Conservation (phyloP, 1,284 basidiomycete species). For the Ustilago lituana region DNA sequence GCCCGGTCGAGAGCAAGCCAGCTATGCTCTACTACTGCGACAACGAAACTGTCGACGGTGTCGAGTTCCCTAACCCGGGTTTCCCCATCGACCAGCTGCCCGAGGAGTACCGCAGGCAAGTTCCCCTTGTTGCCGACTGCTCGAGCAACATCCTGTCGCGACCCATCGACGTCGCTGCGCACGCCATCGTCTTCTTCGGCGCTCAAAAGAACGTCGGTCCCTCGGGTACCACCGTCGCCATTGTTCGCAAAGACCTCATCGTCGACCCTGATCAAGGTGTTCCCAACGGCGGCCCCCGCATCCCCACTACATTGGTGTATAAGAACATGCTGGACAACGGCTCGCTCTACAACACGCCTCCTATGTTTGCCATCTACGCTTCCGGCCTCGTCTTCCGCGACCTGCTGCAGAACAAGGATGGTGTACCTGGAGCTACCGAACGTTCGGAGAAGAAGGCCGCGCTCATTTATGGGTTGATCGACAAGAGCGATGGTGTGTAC, state of each 20-base stretch:
- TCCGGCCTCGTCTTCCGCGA: conserved; percentile 84
- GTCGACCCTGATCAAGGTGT: conserved; percentile 60
- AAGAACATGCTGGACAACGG: conserved; percentile 81
- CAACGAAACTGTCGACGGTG: conserved; percentile 98
- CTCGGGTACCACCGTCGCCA: conserved; percentile 88
- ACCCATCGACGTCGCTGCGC: conserved; percentile 80
- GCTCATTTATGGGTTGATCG: conserved; percentile 59
- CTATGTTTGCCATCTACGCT: conserved; percentile 91
- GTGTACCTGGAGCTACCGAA: conserved; percentile 71
- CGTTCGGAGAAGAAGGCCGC: conserved; percentile 44
- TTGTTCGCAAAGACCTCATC: conserved; percentile 86
- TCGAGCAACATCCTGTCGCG: conserved; percentile 97
- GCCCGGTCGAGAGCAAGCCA: conserved; percentile 72
- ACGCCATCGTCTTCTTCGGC: conserved; percentile 91
- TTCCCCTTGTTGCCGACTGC: conserved; percentile 93
- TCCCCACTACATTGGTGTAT: conserved; percentile 85
- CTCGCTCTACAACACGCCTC: conserved; percentile 93
- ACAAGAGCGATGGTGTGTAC: conserved; percentile 48
- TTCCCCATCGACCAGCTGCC: conserved; percentile 87
- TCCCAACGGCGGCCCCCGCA: conserved; percentile 71
- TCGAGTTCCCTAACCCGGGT: conserved; percentile 82
- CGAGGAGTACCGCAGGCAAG: conserved; percentile 69
- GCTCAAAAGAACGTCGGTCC: conserved; percentile 99
- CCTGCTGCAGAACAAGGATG: conserved; percentile 73
- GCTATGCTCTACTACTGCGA: conserved; percentile 98